These are phyloP conservation scores for Entomortierella lignicola DNA, from an alignment of 192 early-diverging fungal genomes.

Conservation along the genomic window DNA sequence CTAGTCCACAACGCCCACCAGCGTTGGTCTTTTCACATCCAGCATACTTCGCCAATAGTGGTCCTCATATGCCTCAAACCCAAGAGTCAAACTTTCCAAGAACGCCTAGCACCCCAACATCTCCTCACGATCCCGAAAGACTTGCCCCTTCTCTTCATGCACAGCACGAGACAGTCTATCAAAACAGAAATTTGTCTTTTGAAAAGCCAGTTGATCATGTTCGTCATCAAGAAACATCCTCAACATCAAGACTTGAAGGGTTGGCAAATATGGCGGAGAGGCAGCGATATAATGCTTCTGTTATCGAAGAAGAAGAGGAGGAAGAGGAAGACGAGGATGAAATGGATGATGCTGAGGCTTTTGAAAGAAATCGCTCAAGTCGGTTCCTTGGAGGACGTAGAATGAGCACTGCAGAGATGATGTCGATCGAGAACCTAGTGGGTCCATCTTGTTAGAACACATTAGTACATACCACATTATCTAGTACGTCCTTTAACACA, in stretches of 20 bases:
- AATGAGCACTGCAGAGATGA: conserved; percentile 19
- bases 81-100: not conserved
- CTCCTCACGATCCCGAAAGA: not conserved
- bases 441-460: conserved; percentile 5
- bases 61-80: not conserved
- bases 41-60: not conserved
- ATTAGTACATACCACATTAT: no score
- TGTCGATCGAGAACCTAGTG: conserved; percentile 47
- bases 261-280: not conserved
- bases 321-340: conserved; percentile 3
- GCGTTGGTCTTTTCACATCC: not conserved
- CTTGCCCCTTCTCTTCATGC: not conserved
- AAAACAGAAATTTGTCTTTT: not conserved
- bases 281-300: not conserved
- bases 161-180: not conserved
- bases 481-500: not conserved
- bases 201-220: not conserved
- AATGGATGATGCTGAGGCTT: not conserved
- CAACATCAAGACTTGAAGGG: not conserved
- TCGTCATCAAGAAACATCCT: not conserved
- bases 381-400: conserved; percentile 10
- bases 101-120: not conserved
- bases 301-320: conserved; percentile 5
- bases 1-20: not conserved
- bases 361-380: not conserved